Percentiles rank a stretch among this genome's conserved stretches.
Conservation (phyloP, 805 yeast species). For the Myxozyma neotropica region DNA sequence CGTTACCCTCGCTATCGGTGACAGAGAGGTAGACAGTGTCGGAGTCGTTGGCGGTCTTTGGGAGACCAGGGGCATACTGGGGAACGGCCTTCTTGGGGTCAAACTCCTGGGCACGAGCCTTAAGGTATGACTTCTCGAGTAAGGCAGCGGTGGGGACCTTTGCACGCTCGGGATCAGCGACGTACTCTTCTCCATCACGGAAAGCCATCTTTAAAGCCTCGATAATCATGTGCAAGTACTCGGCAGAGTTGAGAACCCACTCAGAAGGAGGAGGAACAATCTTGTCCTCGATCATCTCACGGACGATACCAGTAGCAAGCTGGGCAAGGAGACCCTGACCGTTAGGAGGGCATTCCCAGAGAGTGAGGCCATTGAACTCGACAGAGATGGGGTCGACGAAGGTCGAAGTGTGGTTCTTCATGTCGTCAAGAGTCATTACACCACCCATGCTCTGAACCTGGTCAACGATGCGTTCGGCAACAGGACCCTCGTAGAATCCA, state of each 20-base stretch:
- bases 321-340: constrained; percentile 81
- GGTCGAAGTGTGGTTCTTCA: constrained; percentile 59
- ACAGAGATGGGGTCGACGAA: constrained; percentile 65
- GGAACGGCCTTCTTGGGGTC: constrained; percentile 46
- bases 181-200: constrained; percentile 73
- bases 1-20: constrained; percentile 70
- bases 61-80: constrained; percentile 52
- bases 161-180: constrained; percentile 56
- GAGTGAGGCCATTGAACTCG: constrained; percentile 53
- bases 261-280: constrained; percentile 47
- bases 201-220: constrained; percentile 74
- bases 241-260: constrained; percentile 63
- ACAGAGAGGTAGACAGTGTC: constrained; percentile 74
- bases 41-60: constrained; percentile 58
- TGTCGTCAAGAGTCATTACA: constrained; percentile 57
- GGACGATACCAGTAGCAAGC: constrained; percentile 66
- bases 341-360: constrained; percentile 86
- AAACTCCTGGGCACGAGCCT: constrained; percentile 54
- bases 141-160: constrained; percentile 48
- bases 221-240: constrained; percentile 67
- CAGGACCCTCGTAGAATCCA: constrained; percentile 71
- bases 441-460: constrained; percentile 60
- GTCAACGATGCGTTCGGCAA: constrained; percentile 65
- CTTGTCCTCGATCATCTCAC: constrained; percentile 53
- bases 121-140: constrained; percentile 54